Evolutionary conservation across 768 basidiomycete species (phyloP), one percentile per base, ranked within the genome.

Genomic region (Lyophyllum atratum): DNA sequence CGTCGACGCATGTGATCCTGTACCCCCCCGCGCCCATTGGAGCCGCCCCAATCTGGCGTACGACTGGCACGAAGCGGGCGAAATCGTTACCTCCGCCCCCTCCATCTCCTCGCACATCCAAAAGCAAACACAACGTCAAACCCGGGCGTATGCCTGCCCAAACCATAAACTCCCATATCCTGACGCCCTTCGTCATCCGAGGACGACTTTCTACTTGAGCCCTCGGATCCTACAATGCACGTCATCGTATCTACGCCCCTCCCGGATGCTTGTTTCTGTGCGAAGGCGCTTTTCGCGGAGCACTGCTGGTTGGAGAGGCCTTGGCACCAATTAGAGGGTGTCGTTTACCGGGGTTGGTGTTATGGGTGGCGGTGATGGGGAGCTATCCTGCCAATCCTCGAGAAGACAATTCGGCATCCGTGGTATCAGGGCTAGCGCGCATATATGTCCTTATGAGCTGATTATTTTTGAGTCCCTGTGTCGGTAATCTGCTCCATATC

Each of bases 201-300:
- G 43, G 43, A 24, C 17, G 21, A 44, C 43, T 2, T 9, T 6
- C 21, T 7, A 44, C 31, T 33, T 33, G 17, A n/a, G n/a, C n/a
- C 43, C 43, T 44, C 43, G 43, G 43, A 44, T 6, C 43, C 43
- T 22, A 24, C 14, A 26, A 44, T 11, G 46, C n/a, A n/a, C n/a
- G n/a, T n/a, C n/a, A n/a, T n/a, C n/a, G n/a, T n/a, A n/a, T 28
- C 15, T 24, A 25, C 49, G 49, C 24, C 49, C 31, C 49, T 3
- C 14, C 31, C 49, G 49, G 49, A 49, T 37, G 49, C 31, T 49
- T 49, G 10, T 49, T 31, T 49, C 19, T 34, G 21, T 49, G 49
- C 29, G 48, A 49, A 1, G 7, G 31, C 48, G 48, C 21, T 31
- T 49, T 49, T 31, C n/a, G 28, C 48, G 48, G 48, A 22, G n/a